Conservation (phyloP, 768 basidiomycete genomes). For the Podaxis mareebaensis region DNA sequence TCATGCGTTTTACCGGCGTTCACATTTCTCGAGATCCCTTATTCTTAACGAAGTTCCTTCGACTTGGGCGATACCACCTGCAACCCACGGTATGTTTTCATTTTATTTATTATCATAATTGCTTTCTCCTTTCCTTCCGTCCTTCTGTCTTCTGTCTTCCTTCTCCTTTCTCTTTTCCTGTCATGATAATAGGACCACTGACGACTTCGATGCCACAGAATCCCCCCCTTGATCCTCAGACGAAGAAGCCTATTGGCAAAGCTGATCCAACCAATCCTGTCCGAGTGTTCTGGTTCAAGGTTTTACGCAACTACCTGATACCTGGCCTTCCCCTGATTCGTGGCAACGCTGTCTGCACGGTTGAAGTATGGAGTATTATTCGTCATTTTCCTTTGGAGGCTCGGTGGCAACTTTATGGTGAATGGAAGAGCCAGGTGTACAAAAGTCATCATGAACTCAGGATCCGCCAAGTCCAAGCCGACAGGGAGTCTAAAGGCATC, state of each 20-base stretch:
- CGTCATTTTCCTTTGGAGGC: conserved; percentile 72
- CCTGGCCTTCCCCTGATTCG: conserved; percentile 85
- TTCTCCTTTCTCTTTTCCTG: neutral
- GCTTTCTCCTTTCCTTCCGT: no score
- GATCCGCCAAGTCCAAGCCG: conserved; percentile 79
- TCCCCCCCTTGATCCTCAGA: conserved; percentile 55
- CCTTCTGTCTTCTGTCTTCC: no score
- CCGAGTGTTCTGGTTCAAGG: conserved; percentile 81
- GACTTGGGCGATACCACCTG: conserved; percentile 72
- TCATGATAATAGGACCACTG: neutral
- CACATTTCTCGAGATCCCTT: conserved; percentile 78
- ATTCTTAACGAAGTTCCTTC: conserved; percentile 77
- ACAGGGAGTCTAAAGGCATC: conserved; percentile 86
- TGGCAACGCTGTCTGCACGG: conserved; percentile 85
- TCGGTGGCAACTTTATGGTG: conserved; percentile 93
- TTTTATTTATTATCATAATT: no score
- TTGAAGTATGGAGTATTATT: conserved; percentile 92
- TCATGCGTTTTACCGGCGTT: conserved; percentile 78
- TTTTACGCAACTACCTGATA: conserved; percentile 78
- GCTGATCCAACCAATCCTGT: conserved; percentile 60
- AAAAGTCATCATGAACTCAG: conserved; percentile 76
- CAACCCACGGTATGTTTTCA: conserved; percentile 27
- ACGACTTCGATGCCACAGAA: conserved; percentile 26
- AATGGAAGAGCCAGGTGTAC: conserved; percentile 83
- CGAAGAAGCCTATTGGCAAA: conserved; percentile 58